Evolutionary conservation across 257 asterid genomes (phyloP), one percentile per base, ranked within the genome.

Genomic region (Solanum pennellii): DNA sequence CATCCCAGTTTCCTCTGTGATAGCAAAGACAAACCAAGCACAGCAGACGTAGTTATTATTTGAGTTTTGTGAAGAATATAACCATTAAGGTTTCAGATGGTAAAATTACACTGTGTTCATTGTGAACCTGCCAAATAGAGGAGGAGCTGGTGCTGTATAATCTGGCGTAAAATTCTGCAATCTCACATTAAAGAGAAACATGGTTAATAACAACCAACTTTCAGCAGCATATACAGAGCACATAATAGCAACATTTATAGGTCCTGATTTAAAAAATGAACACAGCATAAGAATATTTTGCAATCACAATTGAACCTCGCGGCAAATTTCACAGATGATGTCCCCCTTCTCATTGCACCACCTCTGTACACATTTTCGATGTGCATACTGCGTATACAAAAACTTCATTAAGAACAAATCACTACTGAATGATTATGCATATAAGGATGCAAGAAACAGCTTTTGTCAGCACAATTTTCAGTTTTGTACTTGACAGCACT

Each of bases 331-430:
- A 73, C 99, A 96, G 80, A 85, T 87, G 18, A 95, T 95, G 90
- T 96, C 94, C n/a, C 99, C 98, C 88, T 96, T 96, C 92, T 93
- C 99, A 69, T 92, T 92, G 93, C 99, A 95, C 99, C 99, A 96
- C 80, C 94, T 91, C 74, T 96, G 98, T 44, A 95, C 95, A 73
- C 99, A 96, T 87, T 90, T 89, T 9, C 98, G 94, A 88, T 95
- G 99, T 72, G 98, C 98, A 89, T 94, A 94, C 99, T 96, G 91
- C 89, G 75, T 39, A 74, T 25, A 29, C 52, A 39, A 52, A 68
- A 80, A 69, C 16, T 49, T 23, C 52, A 62, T 33, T 27, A 74
- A 59, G 7, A 62, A 47, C 79, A 83, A 87, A 39, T 18, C 56
- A 23, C 12, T 13, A 37, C 18, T 31, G 23, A 20, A 45, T 15